Evolutionary conservation across 352 stramenopile species (phyloP), one percentile per base, ranked within the genome.

Genomic region (Phytophthora constricta): DNA sequence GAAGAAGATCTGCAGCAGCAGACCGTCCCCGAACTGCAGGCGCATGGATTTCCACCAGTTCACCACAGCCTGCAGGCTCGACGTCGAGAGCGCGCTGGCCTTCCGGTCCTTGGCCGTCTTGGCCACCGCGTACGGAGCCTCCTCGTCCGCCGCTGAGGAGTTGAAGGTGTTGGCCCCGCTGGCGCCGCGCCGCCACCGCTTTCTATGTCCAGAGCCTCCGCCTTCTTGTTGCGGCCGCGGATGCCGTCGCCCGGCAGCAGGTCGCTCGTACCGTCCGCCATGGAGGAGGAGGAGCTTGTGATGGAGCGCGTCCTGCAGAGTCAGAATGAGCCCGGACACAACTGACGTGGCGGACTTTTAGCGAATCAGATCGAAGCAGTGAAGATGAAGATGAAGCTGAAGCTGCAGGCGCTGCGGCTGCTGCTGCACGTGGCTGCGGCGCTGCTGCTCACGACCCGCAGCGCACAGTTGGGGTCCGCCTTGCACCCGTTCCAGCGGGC

Each of bases 1-100:
- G 50, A 90, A 93, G 74, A 93, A 93, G 42, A 93, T 90, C 65
- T 93, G 84, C 22, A 91, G 70, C 68, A 93, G 63, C 26, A 93
- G 62, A 5, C 65, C 79, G 61, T 91, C 79, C 26, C 82, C 84
- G 52, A 91, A 91, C 59, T 93, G 82, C 46, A 82, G 28, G 0
- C 81, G 82, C 76, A 91, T 76, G 37, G 80, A 75, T 37, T 70
- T 66, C 70, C 77, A 90, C 84, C 84, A 93, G 45, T 86, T 75
- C 34, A 73, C 10, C 11, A 90, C 66, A 5, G 70, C 64, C 45
- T 84, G 72, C 14, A 81, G 19, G 16, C 68, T 77, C 20, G 72
- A 76, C 27, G n/a, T n/a, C n/a, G n/a, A n/a, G n/a, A 73, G 45
- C 20, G 51, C 23, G 2, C 34, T 14, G 9, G 28, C 45, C n/a